A percentile compares a stretch with the other conserved stretches of the same genome.
These are phyloP conservation scores for Trichoderma polysporum DNA, from an alignment of 2,329 filamentous ascomycete genomes.

Conservation along the genomic window DNA sequence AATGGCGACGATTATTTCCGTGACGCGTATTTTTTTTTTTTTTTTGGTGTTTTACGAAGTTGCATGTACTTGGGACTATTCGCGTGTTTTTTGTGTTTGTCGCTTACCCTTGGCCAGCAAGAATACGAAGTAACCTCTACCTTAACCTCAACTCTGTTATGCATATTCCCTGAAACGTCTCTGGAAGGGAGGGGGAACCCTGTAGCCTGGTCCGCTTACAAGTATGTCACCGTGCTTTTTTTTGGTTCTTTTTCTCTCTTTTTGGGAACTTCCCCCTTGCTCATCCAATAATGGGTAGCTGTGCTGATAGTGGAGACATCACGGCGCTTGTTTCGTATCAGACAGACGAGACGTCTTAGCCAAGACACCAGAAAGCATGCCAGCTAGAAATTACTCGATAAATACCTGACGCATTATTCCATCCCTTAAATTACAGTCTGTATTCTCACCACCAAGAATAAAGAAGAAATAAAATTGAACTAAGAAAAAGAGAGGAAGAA, in stretches of 20 bases:
- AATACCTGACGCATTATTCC: background rate
- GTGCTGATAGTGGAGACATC: background rate
- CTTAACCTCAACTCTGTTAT: background rate
- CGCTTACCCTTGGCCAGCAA: background rate
- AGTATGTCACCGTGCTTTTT: background rate
- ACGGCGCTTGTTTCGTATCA: background rate
- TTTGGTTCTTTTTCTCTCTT: background rate
- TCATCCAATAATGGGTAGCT: background rate
- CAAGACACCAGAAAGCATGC: background rate
- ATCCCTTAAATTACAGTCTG: background rate
- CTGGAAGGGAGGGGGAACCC: background rate
- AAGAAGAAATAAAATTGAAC: background rate
- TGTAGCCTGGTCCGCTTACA: background rate
- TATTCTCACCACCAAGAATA: background rate
- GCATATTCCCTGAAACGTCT: conserved; percentile 2
- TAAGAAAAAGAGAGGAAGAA: background rate
- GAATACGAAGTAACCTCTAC: background rate
- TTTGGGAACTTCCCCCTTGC: background rate
- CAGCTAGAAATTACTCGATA: background rate
- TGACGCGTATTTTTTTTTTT: background rate
- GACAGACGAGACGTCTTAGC: background rate
- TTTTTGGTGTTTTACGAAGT: too few species aligned
- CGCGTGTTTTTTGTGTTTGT: background rate
- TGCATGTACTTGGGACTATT: too few species aligned
- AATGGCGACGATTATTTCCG: too few species aligned